A percentile compares a stretch with the other conserved stretches of the same genome.
phyloP scores from a whole-genome alignment of 2,329 filamentous ascomycete species.

The Diplodia seriata region DNA sequence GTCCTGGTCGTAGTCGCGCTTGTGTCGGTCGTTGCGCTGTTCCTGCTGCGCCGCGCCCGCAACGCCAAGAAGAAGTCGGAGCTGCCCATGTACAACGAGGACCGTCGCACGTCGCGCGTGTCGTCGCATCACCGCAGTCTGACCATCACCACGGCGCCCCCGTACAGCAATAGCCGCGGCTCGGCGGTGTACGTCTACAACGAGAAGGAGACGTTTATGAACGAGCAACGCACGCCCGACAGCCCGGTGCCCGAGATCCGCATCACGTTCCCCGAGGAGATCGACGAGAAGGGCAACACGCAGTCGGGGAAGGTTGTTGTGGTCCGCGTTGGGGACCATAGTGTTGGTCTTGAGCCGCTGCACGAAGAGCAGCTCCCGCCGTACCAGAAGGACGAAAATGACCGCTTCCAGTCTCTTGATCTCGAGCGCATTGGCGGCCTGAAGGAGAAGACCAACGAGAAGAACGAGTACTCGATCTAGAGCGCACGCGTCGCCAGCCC shows the following conservation, averaged over 20 bases:
- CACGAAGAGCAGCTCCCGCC: conserved; percentile 76
- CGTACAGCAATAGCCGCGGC: conserved; percentile 41
- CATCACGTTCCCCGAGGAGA: conserved; percentile 97
- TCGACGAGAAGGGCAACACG: conserved; percentile 79
- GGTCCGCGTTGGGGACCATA: conserved; percentile 86
- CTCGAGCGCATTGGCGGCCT: conserved; percentile 93
- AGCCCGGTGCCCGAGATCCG: conserved; percentile 91
- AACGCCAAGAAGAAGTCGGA: conserved; percentile 56
- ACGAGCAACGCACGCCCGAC: conserved; percentile 75
- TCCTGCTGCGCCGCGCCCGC: conserved; percentile 74
- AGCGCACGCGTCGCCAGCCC: neutral
- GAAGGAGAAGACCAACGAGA: conserved; percentile 77
- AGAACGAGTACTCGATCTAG: conserved; percentile 34
- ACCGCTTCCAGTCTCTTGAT: conserved; percentile 90
- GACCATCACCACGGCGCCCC: conserved; percentile 56
- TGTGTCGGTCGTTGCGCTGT: conserved; percentile 69
- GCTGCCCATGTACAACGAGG: conserved; percentile 74
- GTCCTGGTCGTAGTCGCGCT: conserved; percentile 77
- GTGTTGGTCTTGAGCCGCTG: conserved; percentile 87
- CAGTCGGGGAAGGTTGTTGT: conserved; percentile 89
- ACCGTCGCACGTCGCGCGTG: conserved; percentile 46
- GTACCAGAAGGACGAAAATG: conserved; percentile 81
- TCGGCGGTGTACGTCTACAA: conserved; percentile 78
- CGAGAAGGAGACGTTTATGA: conserved; percentile 79
- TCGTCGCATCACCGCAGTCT: conserved; percentile 62